phyloP scores from a whole-genome alignment of 257 asterid genomes.

The Catharanthus roseus region DNA sequence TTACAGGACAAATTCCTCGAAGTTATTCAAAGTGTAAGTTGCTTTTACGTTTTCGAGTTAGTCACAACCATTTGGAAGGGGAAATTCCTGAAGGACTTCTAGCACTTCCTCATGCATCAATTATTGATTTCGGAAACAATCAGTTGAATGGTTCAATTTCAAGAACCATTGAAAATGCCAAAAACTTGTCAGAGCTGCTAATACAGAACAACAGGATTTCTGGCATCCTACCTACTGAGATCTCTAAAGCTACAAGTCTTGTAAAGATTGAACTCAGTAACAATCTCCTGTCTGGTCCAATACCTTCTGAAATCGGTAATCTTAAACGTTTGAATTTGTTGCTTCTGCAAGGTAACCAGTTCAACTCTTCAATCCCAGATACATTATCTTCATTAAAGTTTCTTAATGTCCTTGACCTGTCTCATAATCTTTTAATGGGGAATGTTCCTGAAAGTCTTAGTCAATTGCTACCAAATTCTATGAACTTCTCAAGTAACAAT shows the following conservation, averaged over 20 bases:
- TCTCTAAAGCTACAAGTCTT: constrained; percentile 48
- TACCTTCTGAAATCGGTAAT: constrained; percentile 61
- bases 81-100: constrained; percentile 58
- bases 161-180: constrained; percentile 40
- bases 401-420: constrained; percentile 76
- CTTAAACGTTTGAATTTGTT: constrained; percentile 58
- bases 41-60: constrained; percentile 70
- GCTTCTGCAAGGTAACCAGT: constrained; percentile 54
- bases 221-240: constrained; percentile 64
- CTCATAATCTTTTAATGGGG: constrained; percentile 54
- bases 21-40: constrained; percentile 58
- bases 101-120: constrained; percentile 63
- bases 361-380: constrained; percentile 65
- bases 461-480: constrained; percentile 56
- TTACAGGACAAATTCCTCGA: constrained; percentile 64
- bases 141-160: constrained; percentile 53
- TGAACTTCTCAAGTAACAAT: constrained; percentile 69
- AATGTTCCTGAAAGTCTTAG: constrained; percentile 49
- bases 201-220: constrained; percentile 71
- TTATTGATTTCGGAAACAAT: constrained; percentile 61
- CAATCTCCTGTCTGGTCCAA: constrained; percentile 65
- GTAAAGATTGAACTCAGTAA: constrained; percentile 75
- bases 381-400: constrained; percentile 51
- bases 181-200: constrained; percentile 71
- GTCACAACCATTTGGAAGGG: constrained; percentile 56